Evolutionary conservation across 1,284 basidiomycete species (phyloP).

Genomic region (Xerocomus minutiporus): DNA sequence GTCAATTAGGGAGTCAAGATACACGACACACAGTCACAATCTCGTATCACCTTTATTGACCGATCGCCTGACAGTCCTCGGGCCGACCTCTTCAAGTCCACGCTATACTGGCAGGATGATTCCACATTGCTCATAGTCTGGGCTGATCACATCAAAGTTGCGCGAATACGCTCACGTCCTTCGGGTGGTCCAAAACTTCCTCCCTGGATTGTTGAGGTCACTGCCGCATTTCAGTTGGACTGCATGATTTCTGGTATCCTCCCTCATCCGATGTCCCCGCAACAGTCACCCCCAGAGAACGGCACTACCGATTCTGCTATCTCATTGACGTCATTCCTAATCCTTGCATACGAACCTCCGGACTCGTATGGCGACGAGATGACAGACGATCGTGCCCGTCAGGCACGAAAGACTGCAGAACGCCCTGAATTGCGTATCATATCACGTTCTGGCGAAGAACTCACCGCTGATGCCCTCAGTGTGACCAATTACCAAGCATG

Average conservation of each 20-base stretch:
- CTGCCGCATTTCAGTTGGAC: constrained; percentile 89
- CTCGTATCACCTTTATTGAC: constrained; percentile 85
- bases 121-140: constrained; percentile 88
- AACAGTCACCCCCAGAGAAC: constrained; percentile 16
- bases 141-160: constrained; percentile 94
- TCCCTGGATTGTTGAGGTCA: constrained; percentile 77
- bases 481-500: constrained; percentile 78
- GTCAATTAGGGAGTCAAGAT: constrained; percentile 81
- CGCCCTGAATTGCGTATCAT: constrained; percentile 93
- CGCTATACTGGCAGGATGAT: constrained; percentile 88
- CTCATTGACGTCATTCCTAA: constrained; percentile 68
- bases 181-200: constrained; percentile 38
- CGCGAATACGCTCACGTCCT: constrained; percentile 66
- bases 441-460: constrained; percentile 83
- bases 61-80: constrained; percentile 78
- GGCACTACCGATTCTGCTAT: constrained; percentile 24
- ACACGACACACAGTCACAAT: constrained; percentile 79
- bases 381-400: constrained; percentile 64
- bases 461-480: constrained; percentile 80
- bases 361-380: constrained; percentile 66
- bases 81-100: constrained; percentile 91
- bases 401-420: constrained; percentile 77
- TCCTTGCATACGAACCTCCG: constrained; percentile 78
- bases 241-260: constrained; percentile 93
- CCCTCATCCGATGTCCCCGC: constrained; percentile 57